Evolutionary conservation across 2,329 filamentous ascomycete genomes (phyloP), one percentile per base, ranked within the genome.

Genomic region (Madurella fahalii): DNA sequence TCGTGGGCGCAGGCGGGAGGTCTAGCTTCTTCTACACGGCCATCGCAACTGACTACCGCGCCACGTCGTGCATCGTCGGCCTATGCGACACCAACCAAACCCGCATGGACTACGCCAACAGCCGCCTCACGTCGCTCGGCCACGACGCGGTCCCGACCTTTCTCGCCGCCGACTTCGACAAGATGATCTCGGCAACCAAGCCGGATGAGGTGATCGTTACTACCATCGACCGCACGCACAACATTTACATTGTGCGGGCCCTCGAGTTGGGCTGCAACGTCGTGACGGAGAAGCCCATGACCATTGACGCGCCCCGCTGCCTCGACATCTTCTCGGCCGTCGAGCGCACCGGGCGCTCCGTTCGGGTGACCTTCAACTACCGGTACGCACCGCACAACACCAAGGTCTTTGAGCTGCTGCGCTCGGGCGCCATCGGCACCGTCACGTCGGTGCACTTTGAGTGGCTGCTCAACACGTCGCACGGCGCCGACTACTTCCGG

Each of bases 221-320:
- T 1, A 84, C 82, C 0, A 82, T 85, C 61, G 82, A 85, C 67
- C 76, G 81, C 25, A 82, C 80, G 4, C 82, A 85, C 66, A 72
- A 84, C 62, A 74, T 71, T 30, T 85, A 85, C 68, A 84, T 84
- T 47, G 72, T 83, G 5, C 74, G 78, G 2, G 80, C 82, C 0
- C 69, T 85, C 47, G 80, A 84, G 58, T 68, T 83, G 1, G 82
- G 81, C 15, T 82, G 80, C 61, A 76, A 79, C 56, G 81, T 83
- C 0, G 72, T 85, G n/a, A 84, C 79, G 0, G 82, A 85, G 63
- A 85, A 85, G 65, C 82, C 82, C 4, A 84, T 85, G 82, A 85
- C 82, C 0, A 80, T 84, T 60, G 81, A 85, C 61, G 78, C 73
- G 0, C 71, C 75, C 1, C 75, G 80, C 2, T 83, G 80, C 66